phyloP scores from a whole-genome alignment of 371 early-diverging fungal species.

The Mortierella sp. region DNA sequence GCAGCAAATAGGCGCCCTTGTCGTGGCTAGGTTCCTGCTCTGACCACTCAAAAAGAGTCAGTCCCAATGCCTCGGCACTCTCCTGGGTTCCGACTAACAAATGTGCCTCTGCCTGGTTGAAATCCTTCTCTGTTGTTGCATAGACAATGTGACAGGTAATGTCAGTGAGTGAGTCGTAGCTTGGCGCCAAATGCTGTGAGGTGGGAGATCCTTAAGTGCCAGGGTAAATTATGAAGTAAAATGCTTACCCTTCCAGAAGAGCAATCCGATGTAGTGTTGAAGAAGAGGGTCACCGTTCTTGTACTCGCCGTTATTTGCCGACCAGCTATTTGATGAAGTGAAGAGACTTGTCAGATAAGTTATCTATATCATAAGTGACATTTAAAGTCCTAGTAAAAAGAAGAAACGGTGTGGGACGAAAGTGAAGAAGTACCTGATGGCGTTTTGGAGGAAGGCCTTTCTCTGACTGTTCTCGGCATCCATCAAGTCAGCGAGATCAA shows the following conservation, averaged over 20 bases:
- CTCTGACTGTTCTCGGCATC: constrained; percentile 41
- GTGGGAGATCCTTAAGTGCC: background rate
- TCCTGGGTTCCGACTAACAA: constrained; percentile 83
- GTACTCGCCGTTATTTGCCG: constrained; percentile 69
- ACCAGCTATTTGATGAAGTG: constrained; percentile 70
- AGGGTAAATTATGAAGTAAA: background rate
- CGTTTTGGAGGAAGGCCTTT: constrained; percentile 54
- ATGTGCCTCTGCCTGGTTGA: constrained; percentile 81
- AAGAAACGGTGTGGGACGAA: background rate
- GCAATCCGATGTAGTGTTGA: constrained; percentile 87
- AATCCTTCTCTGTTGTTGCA: constrained; percentile 64
- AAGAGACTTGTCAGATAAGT: background rate
- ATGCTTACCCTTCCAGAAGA: constrained; percentile 72
- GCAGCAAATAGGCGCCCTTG: constrained; percentile 83
- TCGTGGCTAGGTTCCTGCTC: constrained; percentile 65
- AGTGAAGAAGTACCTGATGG: constrained; percentile 53
- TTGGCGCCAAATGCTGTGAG: background rate
- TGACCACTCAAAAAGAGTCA: constrained; percentile 83
- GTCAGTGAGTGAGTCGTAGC: background rate
- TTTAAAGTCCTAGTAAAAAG: background rate
- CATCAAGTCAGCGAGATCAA: constrained; percentile 66
- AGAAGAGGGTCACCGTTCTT: constrained; percentile 86
- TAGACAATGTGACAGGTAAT: background rate
- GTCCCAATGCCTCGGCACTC: constrained; percentile 81
- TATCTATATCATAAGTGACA: background rate